Evolutionary conservation across 2,329 filamentous ascomycete species (phyloP), one percentile per base, ranked within the genome.

Genomic region (Calonectria henricotiae): DNA sequence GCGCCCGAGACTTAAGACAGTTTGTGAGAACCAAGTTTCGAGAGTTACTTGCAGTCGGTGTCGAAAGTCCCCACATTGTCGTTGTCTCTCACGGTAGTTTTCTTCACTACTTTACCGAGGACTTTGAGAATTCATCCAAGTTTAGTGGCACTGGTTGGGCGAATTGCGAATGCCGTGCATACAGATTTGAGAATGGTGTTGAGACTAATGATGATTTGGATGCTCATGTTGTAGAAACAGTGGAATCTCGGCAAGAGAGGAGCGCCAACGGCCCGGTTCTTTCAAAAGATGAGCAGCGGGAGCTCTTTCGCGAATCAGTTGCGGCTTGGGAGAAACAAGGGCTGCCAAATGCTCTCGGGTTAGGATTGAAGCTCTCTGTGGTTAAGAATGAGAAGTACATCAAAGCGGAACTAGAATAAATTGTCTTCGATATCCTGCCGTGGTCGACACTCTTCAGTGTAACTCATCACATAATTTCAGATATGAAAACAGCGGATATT

Each of bases 31-130:
- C 25, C 13, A 51, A 51, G 27, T 51, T 51, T 11, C 25, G 47
- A 8, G 47, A 51, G 27, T 20, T 51, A 11, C 13, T 51, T 4
- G 47, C 23, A 7, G 47, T 12, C 5, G 47, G 47, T 15, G 25
- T 30, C 13, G 17, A 51, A 15, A 32, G 17, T n/a, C 47, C 47
- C 17, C 23, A 30, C 11, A 51, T 51, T 7, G 47, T 32, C 5
- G 25, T 51, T 17, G 47, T 51, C 25, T 30, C 47, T 30, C 47
- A 51, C 17, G 47, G 47, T 17, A 32, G 47, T 12, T 51, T 51
- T 51, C 47, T 51, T 30, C 47, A 51, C 25, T 51, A 30, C 15
- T n/a, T 51, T 11, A 51, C 47, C 3, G 47, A 51, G 7, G 47
- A 51, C 47, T 51, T 15, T 15, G 47, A 51, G 17, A 51, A 51